Evolutionary conservation across 805 yeast species (phyloP).

Genomic region (Saccharomycopsis sp.): DNA sequence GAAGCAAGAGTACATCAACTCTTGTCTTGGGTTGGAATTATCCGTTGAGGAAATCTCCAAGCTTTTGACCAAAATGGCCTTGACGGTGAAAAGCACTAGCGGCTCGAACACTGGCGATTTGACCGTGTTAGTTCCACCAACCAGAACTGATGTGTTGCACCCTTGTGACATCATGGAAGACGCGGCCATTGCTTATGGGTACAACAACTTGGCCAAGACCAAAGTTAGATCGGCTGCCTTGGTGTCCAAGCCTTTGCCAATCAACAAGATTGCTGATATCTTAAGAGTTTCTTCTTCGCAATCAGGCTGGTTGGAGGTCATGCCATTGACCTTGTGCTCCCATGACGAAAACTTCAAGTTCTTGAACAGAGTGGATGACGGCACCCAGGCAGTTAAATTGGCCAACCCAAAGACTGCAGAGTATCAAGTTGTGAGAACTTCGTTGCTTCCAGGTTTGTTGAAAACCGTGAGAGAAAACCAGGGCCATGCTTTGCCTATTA

Average conservation of each 20-base stretch:
- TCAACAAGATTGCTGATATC: constrained; percentile 86
- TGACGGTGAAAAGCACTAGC: constrained; percentile 48
- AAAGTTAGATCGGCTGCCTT: constrained; percentile 69
- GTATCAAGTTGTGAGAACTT: constrained; percentile 96
- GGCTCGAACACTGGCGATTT: constrained; percentile 35
- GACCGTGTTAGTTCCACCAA: constrained; percentile 74
- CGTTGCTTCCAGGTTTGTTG: constrained; percentile 86
- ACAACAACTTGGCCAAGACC: constrained; percentile 75
- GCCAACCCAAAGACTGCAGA: constrained; percentile 96
- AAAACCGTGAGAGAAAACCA: constrained; percentile 95
- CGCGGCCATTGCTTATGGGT: constrained; percentile 94
- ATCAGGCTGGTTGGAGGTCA: constrained; percentile 91
- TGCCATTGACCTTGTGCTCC: constrained; percentile 92
- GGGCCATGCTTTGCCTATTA: constrained; percentile 89
- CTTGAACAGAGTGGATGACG: constrained; percentile 66
- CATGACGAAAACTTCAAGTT: constrained; percentile 94
- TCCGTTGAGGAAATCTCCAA: constrained; percentile 56
- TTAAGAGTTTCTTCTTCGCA: constrained; percentile 85
- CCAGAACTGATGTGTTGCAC: constrained; percentile 92
- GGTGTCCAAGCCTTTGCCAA: constrained; percentile 80
- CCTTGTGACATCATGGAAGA: constrained; percentile 99
- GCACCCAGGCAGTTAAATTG: constrained; percentile 72
- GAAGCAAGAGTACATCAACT: constrained; percentile 78
- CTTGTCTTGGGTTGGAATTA: constrained; percentile 80
- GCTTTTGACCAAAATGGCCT: constrained; percentile 73